Conservation (phyloP, 202 grass and related monocot species). For the Setaria italica region DNA sequence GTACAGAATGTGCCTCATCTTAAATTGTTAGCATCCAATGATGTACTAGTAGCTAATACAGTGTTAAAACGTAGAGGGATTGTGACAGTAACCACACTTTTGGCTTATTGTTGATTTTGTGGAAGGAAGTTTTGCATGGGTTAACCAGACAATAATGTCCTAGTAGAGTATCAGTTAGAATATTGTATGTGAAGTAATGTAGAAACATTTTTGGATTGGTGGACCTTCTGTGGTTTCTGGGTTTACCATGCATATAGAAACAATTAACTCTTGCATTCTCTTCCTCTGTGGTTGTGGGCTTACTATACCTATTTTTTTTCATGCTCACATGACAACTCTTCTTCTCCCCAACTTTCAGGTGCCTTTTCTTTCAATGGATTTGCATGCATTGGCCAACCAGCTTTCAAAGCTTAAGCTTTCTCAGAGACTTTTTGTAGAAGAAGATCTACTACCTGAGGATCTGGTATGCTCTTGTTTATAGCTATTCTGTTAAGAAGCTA, state of each 20-base stretch:
- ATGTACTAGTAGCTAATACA: not conserved
- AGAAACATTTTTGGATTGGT: constrained; percentile 8
- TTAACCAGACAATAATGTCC: not conserved
- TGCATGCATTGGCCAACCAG: constrained; percentile 71
- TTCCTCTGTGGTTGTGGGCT: not conserved
- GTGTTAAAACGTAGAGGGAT: constrained; percentile 1
- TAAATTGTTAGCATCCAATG: not conserved
- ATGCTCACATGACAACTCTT: not conserved
- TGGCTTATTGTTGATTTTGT: not conserved
- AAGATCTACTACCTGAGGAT: constrained; percentile 69
- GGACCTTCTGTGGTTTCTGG: constrained; percentile 1
- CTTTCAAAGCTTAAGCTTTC: constrained; percentile 81
- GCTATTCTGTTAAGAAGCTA: not conserved
- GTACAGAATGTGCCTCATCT: not conserved
- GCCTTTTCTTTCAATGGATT: constrained; percentile 91
- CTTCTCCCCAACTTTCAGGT: constrained; percentile 63
- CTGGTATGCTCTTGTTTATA: constrained; percentile 52
- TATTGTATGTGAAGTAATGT: not conserved
- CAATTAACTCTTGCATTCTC: not conserved
- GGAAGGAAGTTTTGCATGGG: constrained; percentile 4
- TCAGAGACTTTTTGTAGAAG: constrained; percentile 87
- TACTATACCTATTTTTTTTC: not conserved
- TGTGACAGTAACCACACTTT: constrained; percentile 9
- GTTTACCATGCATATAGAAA: not conserved
- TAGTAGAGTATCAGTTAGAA: constrained; percentile 5